phyloP scores from a whole-genome alignment of 192 early-diverging fungal genomes.

The Diversispora epigaea region DNA sequence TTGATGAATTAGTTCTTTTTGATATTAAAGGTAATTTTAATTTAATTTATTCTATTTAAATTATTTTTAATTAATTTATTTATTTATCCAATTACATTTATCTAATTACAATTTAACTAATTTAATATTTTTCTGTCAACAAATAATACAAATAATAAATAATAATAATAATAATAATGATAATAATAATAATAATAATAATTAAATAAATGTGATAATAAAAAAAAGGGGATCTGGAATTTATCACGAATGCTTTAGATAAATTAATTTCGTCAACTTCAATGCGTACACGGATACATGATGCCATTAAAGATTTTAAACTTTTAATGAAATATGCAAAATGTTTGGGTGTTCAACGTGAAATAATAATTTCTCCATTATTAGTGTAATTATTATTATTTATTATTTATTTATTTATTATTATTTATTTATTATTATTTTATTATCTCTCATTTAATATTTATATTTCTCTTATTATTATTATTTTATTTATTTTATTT shows the following conservation, averaged over 20 bases:
- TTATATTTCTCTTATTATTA: neutral
- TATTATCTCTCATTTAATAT: too few relatives aligned
- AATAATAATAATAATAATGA: too few relatives aligned
- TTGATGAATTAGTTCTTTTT: constrained; percentile 68
- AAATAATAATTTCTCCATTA: constrained; percentile 52
- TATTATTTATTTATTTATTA: neutral
- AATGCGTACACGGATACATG: constrained; percentile 44
- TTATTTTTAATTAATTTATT: neutral
- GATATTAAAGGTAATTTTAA: constrained; percentile 52
- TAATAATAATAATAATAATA: too few relatives aligned
- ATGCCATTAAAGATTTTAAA: constrained; percentile 43
- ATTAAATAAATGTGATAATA: too few relatives aligned
- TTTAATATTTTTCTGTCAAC: too few relatives aligned
- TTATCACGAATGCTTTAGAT: constrained; percentile 46
- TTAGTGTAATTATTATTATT: constrained; percentile 45
- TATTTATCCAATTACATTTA: too few relatives aligned
- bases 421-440: neutral
- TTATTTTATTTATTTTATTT: neutral
- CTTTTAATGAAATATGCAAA: constrained; percentile 44
- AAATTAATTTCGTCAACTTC: constrained; percentile 40
- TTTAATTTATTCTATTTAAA: neutral
- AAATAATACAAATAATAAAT: too few relatives aligned
- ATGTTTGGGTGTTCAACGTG: constrained; percentile 49
- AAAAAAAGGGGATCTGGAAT: constrained; percentile 47
- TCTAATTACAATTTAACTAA: neutral